phyloP scores from a whole-genome alignment of 257 asterid species.

The Penstemon davidsonii region DNA sequence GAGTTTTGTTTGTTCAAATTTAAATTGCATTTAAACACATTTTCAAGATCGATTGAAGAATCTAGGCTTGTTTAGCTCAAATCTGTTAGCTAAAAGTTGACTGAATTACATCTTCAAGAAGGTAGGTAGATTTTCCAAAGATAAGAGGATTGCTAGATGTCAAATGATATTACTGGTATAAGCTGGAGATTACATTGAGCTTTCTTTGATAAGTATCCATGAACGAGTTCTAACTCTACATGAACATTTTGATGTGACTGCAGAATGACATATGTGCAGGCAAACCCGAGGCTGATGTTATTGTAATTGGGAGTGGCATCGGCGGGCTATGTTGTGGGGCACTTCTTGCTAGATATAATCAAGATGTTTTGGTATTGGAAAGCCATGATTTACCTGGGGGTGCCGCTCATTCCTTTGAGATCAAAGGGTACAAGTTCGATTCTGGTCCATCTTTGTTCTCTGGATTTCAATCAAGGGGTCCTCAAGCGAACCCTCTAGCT shows the following conservation, averaged over 20 bases:
- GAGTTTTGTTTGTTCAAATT: too few relatives aligned
- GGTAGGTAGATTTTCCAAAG: slow-evolving; percentile 4
- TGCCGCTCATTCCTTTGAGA: slow-evolving; percentile 88
- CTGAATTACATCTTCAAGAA: background rate
- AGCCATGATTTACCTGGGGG: slow-evolving; percentile 95
- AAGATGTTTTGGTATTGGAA: slow-evolving; percentile 81
- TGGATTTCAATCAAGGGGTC: slow-evolving; percentile 92
- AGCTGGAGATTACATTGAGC: background rate
- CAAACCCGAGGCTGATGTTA: slow-evolving; percentile 79
- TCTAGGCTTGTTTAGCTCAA: too few relatives aligned
- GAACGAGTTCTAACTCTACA: slow-evolving; percentile 18
- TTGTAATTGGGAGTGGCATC: slow-evolving; percentile 91
- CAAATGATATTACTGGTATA: background rate
- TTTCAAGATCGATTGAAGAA: too few relatives aligned
- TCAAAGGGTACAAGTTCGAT: slow-evolving; percentile 78
- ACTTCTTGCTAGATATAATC: slow-evolving; percentile 82
- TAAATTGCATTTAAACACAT: too few relatives aligned
- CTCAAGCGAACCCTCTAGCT: slow-evolving; percentile 93
- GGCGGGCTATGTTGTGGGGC: slow-evolving; percentile 88
- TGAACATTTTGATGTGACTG: slow-evolving; percentile 38
- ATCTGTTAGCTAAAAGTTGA: too few relatives aligned
- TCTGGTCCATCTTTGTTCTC: slow-evolving; percentile 96
- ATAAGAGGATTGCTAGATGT: background rate
- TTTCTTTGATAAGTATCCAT: background rate
- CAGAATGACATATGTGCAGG: slow-evolving; percentile 68